phyloP scores from a whole-genome alignment of 768 basidiomycete genomes.

The Pulveroboletus frians region DNA sequence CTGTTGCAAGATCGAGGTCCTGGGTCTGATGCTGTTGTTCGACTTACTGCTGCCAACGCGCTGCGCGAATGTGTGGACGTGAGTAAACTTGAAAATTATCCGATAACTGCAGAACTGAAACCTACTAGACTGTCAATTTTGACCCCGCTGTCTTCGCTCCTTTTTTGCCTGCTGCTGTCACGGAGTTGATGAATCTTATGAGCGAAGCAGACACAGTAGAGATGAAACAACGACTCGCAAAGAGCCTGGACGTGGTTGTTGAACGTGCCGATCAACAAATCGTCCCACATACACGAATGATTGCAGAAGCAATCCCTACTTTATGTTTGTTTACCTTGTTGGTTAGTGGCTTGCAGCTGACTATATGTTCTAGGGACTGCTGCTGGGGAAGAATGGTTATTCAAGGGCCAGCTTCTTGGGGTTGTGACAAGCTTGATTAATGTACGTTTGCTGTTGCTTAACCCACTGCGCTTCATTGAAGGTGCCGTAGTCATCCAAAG shows the following conservation, averaged over 20 bases:
- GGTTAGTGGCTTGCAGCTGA: constrained; percentile 3
- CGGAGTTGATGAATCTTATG: constrained; percentile 65
- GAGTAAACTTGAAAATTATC: constrained; percentile 29
- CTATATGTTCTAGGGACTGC: constrained; percentile 49
- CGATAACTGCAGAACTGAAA: constrained; percentile 5
- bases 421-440: constrained; percentile 66
- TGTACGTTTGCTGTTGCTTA: constrained; percentile 36
- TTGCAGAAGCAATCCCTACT: constrained; percentile 60
- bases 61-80: constrained; percentile 84
- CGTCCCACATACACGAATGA: constrained; percentile 53
- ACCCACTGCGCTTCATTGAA: neutral
- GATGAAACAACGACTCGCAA: constrained; percentile 69
- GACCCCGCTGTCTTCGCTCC: constrained; percentile 61
- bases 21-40: constrained; percentile 79
- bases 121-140: constrained; percentile 56
- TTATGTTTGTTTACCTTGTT: constrained; percentile 51
- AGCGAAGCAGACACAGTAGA: constrained; percentile 72
- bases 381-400: constrained; percentile 63
- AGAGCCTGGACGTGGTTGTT: constrained; percentile 65
- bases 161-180: constrained; percentile 54
- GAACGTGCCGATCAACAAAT: constrained; percentile 54
- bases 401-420: constrained; percentile 65
- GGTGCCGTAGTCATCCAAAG: constrained; percentile 55
- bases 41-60: constrained; percentile 77
- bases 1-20: constrained; percentile 64